phyloP scores from a whole-genome alignment of 495 filamentous ascomycete species.

The Hypoxylon crocopeplum region DNA sequence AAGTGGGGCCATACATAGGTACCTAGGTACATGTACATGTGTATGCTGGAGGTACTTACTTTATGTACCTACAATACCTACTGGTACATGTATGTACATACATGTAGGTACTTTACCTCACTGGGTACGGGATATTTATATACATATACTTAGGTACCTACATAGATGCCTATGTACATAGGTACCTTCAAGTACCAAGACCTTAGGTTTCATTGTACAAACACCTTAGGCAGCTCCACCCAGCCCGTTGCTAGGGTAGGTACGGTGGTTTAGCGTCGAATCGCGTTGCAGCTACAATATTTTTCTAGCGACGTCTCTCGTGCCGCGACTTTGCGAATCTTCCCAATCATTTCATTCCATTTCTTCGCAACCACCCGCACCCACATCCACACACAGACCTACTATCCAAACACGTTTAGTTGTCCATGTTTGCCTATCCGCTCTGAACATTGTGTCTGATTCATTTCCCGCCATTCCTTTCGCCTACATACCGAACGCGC shows the following conservation, averaged over 20 bases:
- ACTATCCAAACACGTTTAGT: conserved; percentile 2
- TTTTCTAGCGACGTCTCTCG: conserved; percentile 2
- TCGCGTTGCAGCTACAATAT: conserved; percentile 22
- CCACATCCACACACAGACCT: neutral
- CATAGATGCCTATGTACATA: conserved; percentile 2
- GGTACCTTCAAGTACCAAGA: neutral
- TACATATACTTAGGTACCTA: neutral
- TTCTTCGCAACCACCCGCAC: conserved; percentile 15
- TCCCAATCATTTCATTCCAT: conserved; percentile 22
- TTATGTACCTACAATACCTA: neutral
- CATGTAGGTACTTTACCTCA: neutral
- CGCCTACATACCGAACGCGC: neutral
- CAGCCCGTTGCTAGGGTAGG: conserved; percentile 25
- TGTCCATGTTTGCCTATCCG: conserved; percentile 8
- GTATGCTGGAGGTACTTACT: neutral
- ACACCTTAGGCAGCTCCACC: neutral
- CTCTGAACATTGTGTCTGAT: neutral
- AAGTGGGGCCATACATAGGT: neutral
- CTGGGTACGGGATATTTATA: neutral
- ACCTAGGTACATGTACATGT: neutral
- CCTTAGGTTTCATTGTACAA: neutral
- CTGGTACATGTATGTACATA: neutral
- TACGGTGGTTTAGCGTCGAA: neutral
- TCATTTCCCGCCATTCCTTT: conserved; percentile 4
- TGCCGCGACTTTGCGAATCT: neutral